Base-by-base conservation (phyloP, 2,329 filamentous ascomycete species). In the Pestalotiopsis sp. region DNA sequence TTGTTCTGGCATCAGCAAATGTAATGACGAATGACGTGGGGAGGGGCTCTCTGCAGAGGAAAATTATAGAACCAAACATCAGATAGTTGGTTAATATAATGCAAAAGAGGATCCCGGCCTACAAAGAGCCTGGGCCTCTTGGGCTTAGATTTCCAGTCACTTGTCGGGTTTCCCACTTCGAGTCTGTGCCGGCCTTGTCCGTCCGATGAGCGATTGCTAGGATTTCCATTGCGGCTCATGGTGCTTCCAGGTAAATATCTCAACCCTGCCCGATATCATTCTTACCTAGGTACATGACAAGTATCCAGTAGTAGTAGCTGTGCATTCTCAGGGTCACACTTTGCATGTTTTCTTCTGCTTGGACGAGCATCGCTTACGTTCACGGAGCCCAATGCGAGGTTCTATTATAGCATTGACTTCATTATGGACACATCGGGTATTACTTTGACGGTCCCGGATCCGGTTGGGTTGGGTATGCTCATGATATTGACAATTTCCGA, bases 1-100 rank as follows among this genome's bases (percentile, higher is more conserved):
- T 68, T 68, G 31, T 71, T 69, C 72, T 70, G 68, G 70, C 63
- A 67, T 68, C 68, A 70, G 68, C 66, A 68, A 72, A 65, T 66
- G 68, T 67, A 68, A 71, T 52, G 72, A 69, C 38, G 65, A 69
- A 65, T 66, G 68, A 67, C 36, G 65, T 17, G 65, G 41, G 41
- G 61, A 40, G 23, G 36, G 40, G 25, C 31, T 36, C 31, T 59
- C 20, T 27, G 57, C 40, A 71, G 66, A 52, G 66, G 66, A 71
- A 60, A 68, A 70, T 69, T 60, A 49, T 68, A 68, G 63, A 68
- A 56, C 20, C 49, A 45, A n/a, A 56, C 27, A 9, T 58, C 14
- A 36, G 13, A 40, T 63, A 63, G 20, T 40, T 63, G 36, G 64
- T 57, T 11, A 66, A 66, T 59, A 66, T 27, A 45, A 36, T 63